A percentile compares a stretch with the other conserved stretches of the same genome.
Evolutionary conservation across 164 flowering plant genomes (phyloP).

Genomic region (Tetracentron sinense): DNA sequence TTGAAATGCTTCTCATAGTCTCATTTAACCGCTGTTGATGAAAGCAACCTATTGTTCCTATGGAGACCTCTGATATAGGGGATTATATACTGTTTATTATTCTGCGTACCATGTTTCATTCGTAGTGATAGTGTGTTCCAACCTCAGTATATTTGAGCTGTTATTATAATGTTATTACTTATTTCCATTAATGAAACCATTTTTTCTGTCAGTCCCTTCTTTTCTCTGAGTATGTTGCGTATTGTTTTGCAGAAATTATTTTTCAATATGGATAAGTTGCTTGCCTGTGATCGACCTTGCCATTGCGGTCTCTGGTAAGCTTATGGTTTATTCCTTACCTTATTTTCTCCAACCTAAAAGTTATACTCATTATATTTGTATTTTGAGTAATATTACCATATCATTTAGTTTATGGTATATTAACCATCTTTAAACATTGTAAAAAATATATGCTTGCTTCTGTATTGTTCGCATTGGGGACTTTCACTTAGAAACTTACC

Average conservation of each 20-base stretch:
- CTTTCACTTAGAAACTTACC: too few species aligned
- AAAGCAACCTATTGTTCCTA: background rate
- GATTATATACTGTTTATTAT: background rate
- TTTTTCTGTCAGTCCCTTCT: background rate
- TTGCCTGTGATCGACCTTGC: constrained; percentile 67
- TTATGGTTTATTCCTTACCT: background rate
- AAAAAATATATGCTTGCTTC: too few species aligned
- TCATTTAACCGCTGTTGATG: background rate
- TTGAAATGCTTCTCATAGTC: background rate
- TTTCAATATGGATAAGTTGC: constrained; percentile 63
- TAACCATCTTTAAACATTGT: too few species aligned
- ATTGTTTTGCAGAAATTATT: constrained; percentile 62
- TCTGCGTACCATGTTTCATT: too few species aligned
- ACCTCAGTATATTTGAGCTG: background rate
- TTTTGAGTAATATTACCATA: background rate
- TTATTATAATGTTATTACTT: background rate
- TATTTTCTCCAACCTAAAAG: background rate
- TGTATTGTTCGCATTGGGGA: too few species aligned
- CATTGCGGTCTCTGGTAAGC: constrained; percentile 64
- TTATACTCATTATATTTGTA: background rate
- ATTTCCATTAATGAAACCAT: background rate
- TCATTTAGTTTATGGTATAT: too few species aligned
- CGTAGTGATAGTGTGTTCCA: background rate
- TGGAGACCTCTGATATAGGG: background rate
- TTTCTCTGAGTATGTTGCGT: constrained; percentile 10